These are phyloP conservation scores for Wickerhamiella occidentalis DNA, from an alignment of 805 yeast species.

Conservation along the genomic window DNA sequence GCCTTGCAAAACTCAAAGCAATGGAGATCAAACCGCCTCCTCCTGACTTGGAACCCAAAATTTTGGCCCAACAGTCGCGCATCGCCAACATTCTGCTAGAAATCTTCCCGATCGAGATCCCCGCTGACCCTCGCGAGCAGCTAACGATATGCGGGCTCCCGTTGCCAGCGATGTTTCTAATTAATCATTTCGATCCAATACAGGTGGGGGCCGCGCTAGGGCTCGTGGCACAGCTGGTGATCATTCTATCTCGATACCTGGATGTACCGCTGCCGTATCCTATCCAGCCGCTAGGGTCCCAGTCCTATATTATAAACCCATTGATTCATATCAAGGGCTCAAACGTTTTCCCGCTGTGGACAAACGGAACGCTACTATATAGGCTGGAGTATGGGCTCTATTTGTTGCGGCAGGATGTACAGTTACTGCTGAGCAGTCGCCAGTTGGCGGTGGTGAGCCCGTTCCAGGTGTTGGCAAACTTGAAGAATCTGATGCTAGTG, in stretches of 20 bases:
- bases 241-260: conserved; percentile 33
- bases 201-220: conserved; percentile 41
- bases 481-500: conserved; percentile 28
- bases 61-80: conserved; percentile 20
- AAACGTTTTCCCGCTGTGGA: conserved; percentile 38
- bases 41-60: neutral
- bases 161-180: conserved; percentile 25
- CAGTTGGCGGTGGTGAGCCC: conserved; percentile 27
- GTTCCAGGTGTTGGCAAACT: conserved; percentile 29
- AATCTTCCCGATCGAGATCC: conserved; percentile 29
- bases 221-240: conserved; percentile 34
- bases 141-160: conserved; percentile 29
- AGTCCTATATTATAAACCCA: conserved; percentile 38
- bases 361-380: conserved; percentile 33
- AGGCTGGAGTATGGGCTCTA: conserved; percentile 41
- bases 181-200: conserved; percentile 27
- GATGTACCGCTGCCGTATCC: conserved; percentile 40
- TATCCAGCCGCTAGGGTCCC: conserved; percentile 36
- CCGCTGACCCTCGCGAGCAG: conserved; percentile 23
- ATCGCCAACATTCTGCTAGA: conserved; percentile 23
- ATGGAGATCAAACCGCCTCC: neutral
- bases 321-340: conserved; percentile 33
- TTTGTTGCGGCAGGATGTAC: conserved; percentile 37
- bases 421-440: conserved; percentile 32
- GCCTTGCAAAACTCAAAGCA: neutral